Conservation (phyloP, 2,329 filamentous ascomycete species). For the Blumeria hordei region DNA sequence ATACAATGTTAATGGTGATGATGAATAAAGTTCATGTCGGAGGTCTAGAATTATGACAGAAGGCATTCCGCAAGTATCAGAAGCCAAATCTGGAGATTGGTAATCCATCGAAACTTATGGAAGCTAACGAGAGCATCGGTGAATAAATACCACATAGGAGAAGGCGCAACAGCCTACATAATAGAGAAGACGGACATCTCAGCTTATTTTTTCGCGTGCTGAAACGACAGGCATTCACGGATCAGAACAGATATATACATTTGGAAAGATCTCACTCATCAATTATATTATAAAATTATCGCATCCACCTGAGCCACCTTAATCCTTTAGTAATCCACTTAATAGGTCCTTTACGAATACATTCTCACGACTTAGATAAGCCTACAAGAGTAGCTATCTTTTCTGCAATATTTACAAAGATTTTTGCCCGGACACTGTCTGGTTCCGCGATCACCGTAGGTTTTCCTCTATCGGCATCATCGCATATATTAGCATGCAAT, state of each 20-base stretch:
- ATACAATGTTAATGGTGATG: constrained; percentile 53
- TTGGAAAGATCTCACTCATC: too few species aligned
- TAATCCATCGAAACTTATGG: constrained; percentile 12
- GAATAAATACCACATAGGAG: neutral
- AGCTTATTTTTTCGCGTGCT: too few species aligned
- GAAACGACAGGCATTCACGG: too few species aligned
- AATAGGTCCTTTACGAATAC: too few species aligned
- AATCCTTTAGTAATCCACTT: too few species aligned
- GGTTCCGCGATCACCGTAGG: constrained; percentile 81
- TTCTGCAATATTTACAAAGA: constrained; percentile 48
- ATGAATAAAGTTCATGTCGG: constrained; percentile 21
- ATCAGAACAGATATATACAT: too few species aligned
- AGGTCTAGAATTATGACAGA: neutral
- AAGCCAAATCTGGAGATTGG: constrained; percentile 8
- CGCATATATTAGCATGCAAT: constrained; percentile 63
- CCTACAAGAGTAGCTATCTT: constrained; percentile 17
- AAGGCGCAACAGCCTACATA: too few species aligned
- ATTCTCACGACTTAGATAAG: constrained; percentile 5
- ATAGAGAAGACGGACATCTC: too few species aligned
- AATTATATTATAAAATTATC: too few species aligned
- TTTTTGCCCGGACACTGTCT: constrained; percentile 41
- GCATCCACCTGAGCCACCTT: too few species aligned
- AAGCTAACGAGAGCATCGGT: constrained; percentile 19
- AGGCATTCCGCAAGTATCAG: constrained; percentile 15
- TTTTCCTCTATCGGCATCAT: constrained; percentile 65